Evolutionary conservation across 306 rosid species (phyloP).

Genomic region (Vigna trinervia): DNA sequence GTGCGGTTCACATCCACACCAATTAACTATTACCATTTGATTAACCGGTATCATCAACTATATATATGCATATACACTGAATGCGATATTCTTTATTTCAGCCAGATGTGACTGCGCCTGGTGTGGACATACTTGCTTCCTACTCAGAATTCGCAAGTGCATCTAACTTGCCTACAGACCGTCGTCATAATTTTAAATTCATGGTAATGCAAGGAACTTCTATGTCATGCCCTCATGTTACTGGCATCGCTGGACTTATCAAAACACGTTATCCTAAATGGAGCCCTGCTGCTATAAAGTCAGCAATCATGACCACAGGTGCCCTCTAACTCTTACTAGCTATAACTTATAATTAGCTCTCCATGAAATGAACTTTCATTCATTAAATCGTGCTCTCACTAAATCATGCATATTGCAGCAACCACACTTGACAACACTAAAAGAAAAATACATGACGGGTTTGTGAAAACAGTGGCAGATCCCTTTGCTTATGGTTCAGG

Average conservation of each 20-base stretch:
- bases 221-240: conserved; percentile 38
- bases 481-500: conserved; percentile 17
- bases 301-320: conserved; percentile 45
- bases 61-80: too few relatives aligned
- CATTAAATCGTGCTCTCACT: too few relatives aligned
- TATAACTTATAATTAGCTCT: not conserved
- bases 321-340: not conserved
- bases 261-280: conserved; percentile 37
- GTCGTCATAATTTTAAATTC: not conserved
- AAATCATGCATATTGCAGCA: not conserved
- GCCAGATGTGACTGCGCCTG: conserved; percentile 46
- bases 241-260: conserved; percentile 44
- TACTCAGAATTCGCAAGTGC: conserved; percentile 20
- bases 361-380: too few relatives aligned
- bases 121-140: conserved; percentile 38
- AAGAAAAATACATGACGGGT: not conserved
- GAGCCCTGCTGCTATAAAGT: conserved; percentile 43
- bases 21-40: not conserved
- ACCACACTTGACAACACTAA: not conserved
- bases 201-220: conserved; percentile 35
- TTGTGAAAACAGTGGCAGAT: not conserved
- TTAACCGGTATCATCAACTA: not conserved
- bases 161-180: not conserved
- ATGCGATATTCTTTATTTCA: not conserved
- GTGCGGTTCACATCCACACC: conserved; percentile 17